Percentiles rank a stretch among this genome's conserved stretches.
phyloP scores from a whole-genome alignment of 192 early-diverging fungal species.

The Borealophlyctis nickersoniae region DNA sequence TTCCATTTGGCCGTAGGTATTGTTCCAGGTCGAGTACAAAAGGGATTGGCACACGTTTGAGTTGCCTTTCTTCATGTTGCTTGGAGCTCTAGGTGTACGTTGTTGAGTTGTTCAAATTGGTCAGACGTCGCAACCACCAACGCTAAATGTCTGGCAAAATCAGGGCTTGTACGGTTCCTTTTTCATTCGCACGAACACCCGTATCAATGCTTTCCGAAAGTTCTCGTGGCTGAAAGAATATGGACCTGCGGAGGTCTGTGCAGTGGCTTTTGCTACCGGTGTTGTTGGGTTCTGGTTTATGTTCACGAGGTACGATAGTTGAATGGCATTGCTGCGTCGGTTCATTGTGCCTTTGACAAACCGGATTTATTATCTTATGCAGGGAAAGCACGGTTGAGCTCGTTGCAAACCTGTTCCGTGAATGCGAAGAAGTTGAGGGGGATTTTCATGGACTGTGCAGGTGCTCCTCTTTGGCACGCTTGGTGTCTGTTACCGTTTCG shows the following conservation, averaged over 20 bases:
- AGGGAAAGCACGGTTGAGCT: conserved; percentile 43
- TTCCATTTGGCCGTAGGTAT: conserved; percentile 15
- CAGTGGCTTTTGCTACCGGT: conserved; percentile 46
- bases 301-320: conserved; percentile 36
- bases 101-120: no score
- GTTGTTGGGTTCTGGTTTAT: conserved; percentile 44
- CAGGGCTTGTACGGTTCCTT: conserved; percentile 46
- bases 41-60: conserved; percentile 96
- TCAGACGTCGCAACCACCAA: no score
- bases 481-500: no score
- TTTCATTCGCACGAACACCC: conserved; percentile 51
- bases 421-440: conserved; percentile 50
- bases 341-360: no score
- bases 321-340: no score
- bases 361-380: conserved; percentile 4
- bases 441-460: conserved; percentile 52
- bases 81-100: conserved; percentile 73
- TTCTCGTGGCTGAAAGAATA: conserved; percentile 26
- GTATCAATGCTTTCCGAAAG: conserved; percentile 31
- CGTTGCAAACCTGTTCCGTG: conserved; percentile 54
- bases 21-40: conserved; percentile 93
- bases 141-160: no score
- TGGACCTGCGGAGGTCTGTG: conserved; percentile 44
- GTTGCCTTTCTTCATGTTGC: conserved; percentile 63
- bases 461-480: no score